Evolutionary conservation across 805 yeast species (phyloP).

Genomic region (Hemisphaericaspora nanyangensis): DNA sequence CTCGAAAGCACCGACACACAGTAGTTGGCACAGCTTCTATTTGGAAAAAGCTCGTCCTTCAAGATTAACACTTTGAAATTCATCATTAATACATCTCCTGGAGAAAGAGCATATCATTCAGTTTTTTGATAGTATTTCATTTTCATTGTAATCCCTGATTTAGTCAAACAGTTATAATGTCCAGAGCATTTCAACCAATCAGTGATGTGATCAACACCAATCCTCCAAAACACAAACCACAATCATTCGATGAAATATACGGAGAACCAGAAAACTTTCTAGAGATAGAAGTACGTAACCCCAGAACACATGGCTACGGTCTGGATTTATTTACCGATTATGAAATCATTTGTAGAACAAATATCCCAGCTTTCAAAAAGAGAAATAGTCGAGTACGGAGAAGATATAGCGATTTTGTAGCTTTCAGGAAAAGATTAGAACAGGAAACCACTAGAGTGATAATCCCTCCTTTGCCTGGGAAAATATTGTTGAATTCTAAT

Average conservation of each 20-base stretch:
- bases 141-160: too few species aligned
- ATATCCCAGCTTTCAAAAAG: slow-evolving; percentile 80
- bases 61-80: too few species aligned
- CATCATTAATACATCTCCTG: too few species aligned
- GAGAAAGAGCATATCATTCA: too few species aligned
- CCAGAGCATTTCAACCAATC: slow-evolving; percentile 41
- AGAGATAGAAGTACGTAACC: slow-evolving; percentile 84
- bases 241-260: slow-evolving; percentile 76
- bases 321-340: slow-evolving; percentile 83
- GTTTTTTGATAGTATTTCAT: too few species aligned
- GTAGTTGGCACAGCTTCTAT: too few species aligned
- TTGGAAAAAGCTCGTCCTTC: too few species aligned
- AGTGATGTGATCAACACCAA: slow-evolving; percentile 36
- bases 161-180: too few species aligned
- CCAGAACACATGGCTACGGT: slow-evolving; percentile 68
- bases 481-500: slow-evolving; percentile 59
- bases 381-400: slow-evolving; percentile 69
- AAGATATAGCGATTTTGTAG: slow-evolving; percentile 86
- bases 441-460: slow-evolving; percentile 75
- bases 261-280: slow-evolving; percentile 94
- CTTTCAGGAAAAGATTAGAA: slow-evolving; percentile 68
- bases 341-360: slow-evolving; percentile 84
- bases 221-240: slow-evolving; percentile 40
- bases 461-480: slow-evolving; percentile 90
- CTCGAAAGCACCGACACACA: too few species aligned